A percentile compares a stretch with the other conserved stretches of the same genome.
Evolutionary conservation across 2,329 filamentous ascomycete species (phyloP).

Genomic region (Epichloe elymi): DNA sequence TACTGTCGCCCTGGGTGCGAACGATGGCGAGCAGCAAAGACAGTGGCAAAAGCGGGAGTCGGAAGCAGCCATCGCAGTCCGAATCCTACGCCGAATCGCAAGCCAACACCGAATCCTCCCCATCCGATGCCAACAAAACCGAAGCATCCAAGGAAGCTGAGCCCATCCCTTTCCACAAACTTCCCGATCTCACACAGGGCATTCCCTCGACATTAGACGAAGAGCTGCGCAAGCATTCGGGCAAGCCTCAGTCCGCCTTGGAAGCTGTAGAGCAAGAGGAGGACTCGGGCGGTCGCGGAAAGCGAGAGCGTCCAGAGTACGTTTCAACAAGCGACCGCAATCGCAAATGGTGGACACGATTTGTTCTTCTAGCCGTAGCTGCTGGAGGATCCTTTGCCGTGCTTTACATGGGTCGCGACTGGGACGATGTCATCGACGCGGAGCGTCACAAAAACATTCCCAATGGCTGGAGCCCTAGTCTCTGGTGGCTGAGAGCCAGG

Average conservation of each 20-base stretch:
- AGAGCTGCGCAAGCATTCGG: constrained; percentile 44
- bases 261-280: constrained; percentile 25
- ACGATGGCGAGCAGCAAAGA: constrained; percentile 14
- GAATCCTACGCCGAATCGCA: background rate
- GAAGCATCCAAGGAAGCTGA: constrained; percentile 22
- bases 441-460: constrained; percentile 54
- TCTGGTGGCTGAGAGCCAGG: constrained; percentile 71
- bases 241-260: constrained; percentile 18
- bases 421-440: constrained; percentile 71
- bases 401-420: constrained; percentile 75
- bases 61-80: constrained; percentile 5
- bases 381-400: constrained; percentile 42
- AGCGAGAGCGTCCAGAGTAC: constrained; percentile 56
- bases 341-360: constrained; percentile 62
- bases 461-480: constrained; percentile 60
- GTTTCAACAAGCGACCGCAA: constrained; percentile 81
- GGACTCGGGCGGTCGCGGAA: constrained; percentile 15
- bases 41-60: background rate
- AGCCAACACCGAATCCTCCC: constrained; percentile 4
- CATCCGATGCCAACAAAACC: constrained; percentile 5
- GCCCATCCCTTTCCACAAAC: constrained; percentile 46
- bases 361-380: constrained; percentile 52
- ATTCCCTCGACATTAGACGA: constrained; percentile 83
- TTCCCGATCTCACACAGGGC: constrained; percentile 86
- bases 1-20: constrained; percentile 17